These are phyloP conservation scores for Nakazawaea laoshanensis DNA, from an alignment of 805 yeast species.

Conservation along the genomic window DNA sequence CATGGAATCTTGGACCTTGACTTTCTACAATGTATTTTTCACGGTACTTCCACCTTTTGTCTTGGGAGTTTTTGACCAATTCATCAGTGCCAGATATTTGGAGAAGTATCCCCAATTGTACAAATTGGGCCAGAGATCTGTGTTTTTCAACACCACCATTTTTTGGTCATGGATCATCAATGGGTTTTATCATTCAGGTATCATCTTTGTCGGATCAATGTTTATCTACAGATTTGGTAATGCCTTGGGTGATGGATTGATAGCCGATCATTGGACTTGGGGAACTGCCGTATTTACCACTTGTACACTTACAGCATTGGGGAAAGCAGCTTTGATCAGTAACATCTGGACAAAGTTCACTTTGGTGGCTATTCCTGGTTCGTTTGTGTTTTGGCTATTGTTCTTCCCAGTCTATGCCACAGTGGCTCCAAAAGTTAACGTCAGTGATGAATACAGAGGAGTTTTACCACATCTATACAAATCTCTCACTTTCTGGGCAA, in stretches of 20 bases:
- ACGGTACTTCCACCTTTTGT: slow-evolving; percentile 95
- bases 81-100: slow-evolving; percentile 80
- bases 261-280: slow-evolving; percentile 90
- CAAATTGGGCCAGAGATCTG: slow-evolving; percentile 81
- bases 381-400: slow-evolving; percentile 73
- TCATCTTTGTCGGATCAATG: slow-evolving; percentile 67
- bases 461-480: slow-evolving; percentile 70
- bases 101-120: slow-evolving; percentile 91
- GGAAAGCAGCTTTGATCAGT: slow-evolving; percentile 89
- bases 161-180: slow-evolving; percentile 98
- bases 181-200: slow-evolving; percentile 89
- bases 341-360: slow-evolving; percentile 95
- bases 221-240: slow-evolving; percentile 64
- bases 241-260: slow-evolving; percentile 55
- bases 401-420: slow-evolving; percentile 83
- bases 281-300: slow-evolving; percentile 87
- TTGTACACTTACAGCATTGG: slow-evolving; percentile 80
- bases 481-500: slow-evolving; percentile 76
- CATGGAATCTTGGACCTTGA: slow-evolving; percentile 96
- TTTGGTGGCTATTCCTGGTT: slow-evolving; percentile 89
- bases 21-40: slow-evolving; percentile 89
- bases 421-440: slow-evolving; percentile 74
- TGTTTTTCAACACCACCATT: slow-evolving; percentile 80
- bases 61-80: slow-evolving; percentile 94
- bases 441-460: slow-evolving; percentile 81